Evolutionary conservation across 2,329 filamentous ascomycete genomes (phyloP).

Genomic region (Venturia oleaginea): DNA sequence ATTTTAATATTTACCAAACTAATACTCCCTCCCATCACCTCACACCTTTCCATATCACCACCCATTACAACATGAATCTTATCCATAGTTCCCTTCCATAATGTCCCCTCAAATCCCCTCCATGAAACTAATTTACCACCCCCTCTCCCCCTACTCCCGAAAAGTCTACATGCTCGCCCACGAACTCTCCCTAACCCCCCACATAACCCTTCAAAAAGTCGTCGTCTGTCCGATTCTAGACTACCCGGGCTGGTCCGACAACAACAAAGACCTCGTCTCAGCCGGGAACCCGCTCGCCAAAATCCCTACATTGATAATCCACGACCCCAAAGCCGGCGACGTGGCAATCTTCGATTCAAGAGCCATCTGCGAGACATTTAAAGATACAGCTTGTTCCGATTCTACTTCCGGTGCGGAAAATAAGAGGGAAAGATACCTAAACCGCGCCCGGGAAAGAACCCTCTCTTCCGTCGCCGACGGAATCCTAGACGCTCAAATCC

Average conservation of each 20-base stretch:
- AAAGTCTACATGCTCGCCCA: slow-evolving; percentile 25
- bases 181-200: slow-evolving; percentile 20
- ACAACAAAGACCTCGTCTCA: slow-evolving; percentile 21
- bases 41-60: background rate
- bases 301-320: slow-evolving; percentile 23
- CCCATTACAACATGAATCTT: background rate
- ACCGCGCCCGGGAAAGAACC: slow-evolving; percentile 20
- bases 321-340: slow-evolving; percentile 16
- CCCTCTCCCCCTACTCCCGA: slow-evolving; percentile 21
- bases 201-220: slow-evolving; percentile 23
- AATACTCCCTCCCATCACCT: background rate
- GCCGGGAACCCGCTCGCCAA: slow-evolving; percentile 24
- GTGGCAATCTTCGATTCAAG: slow-evolving; percentile 24
- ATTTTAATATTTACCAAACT: no score
- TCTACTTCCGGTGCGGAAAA: no score
- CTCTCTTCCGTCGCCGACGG: slow-evolving; percentile 23
- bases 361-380: slow-evolving; percentile 24
- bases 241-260: slow-evolving; percentile 24
- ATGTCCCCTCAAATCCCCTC: background rate
- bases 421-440: slow-evolving; percentile 16
- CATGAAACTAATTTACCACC: slow-evolving; percentile 26
- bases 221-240: slow-evolving; percentile 22
- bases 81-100: background rate
- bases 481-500: slow-evolving; percentile 24
- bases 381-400: background rate